Conservation (phyloP, 2,329 filamentous ascomycete species). For the Elsinoe batatas region DNA sequence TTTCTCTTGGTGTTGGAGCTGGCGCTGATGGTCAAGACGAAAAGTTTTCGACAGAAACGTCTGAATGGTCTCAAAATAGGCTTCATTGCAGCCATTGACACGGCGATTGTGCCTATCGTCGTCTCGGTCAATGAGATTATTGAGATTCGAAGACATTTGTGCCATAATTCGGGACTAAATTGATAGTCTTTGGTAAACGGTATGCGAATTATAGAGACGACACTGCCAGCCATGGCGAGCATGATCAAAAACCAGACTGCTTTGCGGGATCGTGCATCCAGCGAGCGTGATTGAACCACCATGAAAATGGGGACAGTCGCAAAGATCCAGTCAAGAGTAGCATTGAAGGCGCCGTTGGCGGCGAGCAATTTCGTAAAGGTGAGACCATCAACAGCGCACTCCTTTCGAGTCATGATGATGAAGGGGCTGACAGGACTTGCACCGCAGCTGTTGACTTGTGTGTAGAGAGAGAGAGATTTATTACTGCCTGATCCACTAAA, state of each 20-base stretch:
- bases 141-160: background rate
- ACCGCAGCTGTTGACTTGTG: too few species aligned
- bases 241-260: slow-evolving; percentile 2
- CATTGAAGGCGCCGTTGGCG: background rate
- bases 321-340: slow-evolving; percentile 3
- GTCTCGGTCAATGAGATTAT: background rate
- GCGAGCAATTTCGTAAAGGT: background rate
- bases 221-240: slow-evolving; percentile 6
- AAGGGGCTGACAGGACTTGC: background rate
- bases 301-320: slow-evolving; percentile 5
- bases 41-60: background rate
- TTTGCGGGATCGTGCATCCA: slow-evolving; percentile 1
- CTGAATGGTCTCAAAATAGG: background rate
- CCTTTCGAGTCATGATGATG: background rate
- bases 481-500: too few species aligned
- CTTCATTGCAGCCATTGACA: slow-evolving; percentile 5
- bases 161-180: slow-evolving; percentile 2
- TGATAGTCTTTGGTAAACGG: slow-evolving; percentile 4
- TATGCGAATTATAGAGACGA: background rate
- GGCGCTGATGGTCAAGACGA: background rate
- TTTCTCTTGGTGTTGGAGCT: background rate
- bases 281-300: background rate
- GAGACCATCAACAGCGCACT: background rate
- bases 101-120: background rate
- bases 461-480: too few species aligned